Percentiles rank a stretch among this genome's conserved stretches.
Evolutionary conservation across 2,329 filamentous ascomycete genomes (phyloP).

Genomic region (Diaporthe sp.): DNA sequence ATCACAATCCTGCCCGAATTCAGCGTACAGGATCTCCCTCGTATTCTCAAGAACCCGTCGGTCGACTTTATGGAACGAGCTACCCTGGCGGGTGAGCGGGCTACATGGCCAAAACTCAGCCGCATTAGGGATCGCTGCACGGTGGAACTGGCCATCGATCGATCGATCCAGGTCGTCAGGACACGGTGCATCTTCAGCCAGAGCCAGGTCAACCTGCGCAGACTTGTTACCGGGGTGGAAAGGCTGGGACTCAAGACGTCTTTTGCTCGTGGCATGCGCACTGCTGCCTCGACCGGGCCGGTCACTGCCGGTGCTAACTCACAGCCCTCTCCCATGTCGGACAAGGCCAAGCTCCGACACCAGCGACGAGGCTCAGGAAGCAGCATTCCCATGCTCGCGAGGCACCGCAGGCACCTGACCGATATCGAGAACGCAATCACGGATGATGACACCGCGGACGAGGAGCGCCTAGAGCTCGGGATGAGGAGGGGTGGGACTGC

Average conservation of each 20-base stretch:
- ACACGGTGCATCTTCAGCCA: constrained; percentile 76
- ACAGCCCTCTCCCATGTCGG: constrained; percentile 6
- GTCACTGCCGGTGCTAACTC: constrained; percentile 23
- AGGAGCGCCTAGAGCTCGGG: constrained; percentile 41
- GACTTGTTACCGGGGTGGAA: constrained; percentile 51
- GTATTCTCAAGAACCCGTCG: constrained; percentile 85
- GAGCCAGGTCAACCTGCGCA: constrained; percentile 69
- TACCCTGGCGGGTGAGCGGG: constrained; percentile 81
- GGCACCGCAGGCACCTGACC: constrained; percentile 47
- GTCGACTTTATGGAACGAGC: constrained; percentile 86
- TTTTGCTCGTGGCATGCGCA: constrained; percentile 29
- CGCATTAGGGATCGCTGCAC: constrained; percentile 88
- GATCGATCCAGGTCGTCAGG: constrained; percentile 75
- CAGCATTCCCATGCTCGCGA: constrained; percentile 54
- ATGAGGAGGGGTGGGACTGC: constrained; percentile 27
- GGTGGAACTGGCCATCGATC: constrained; percentile 86
- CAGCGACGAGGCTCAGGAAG: constrained; percentile 62
- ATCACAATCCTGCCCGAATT: constrained; percentile 93
- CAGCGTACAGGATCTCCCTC: constrained; percentile 76
- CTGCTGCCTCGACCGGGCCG: constrained; percentile 36
- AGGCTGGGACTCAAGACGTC: constrained; percentile 38
- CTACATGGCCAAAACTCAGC: constrained; percentile 91
- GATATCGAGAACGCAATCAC: constrained; percentile 52
- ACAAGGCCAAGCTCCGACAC: constrained; percentile 30
- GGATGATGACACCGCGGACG: constrained; percentile 44